A percentile compares a stretch with the other conserved stretches of the same genome.
These are phyloP conservation scores for Sugiyamaella smithiae DNA, from an alignment of 805 yeast species.

Conservation along the genomic window DNA sequence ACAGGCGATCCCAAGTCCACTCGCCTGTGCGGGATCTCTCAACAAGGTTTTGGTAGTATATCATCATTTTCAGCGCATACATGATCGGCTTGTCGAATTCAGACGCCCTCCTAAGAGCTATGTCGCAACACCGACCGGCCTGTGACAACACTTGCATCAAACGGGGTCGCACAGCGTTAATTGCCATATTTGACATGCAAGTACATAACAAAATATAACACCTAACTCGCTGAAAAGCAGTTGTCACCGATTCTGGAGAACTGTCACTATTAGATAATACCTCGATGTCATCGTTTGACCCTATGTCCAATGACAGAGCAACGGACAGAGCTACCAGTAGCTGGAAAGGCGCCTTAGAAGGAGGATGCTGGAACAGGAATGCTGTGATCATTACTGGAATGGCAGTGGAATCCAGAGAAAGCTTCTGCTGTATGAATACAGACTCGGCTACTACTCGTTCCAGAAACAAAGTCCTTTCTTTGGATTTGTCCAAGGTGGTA, in stretches of 20 bases:
- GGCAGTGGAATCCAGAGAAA: conserved; percentile 10
- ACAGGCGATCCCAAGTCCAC: not conserved
- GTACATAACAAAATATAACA: conserved; percentile 11
- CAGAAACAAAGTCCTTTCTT: conserved; percentile 14
- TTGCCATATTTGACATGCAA: conserved; percentile 22
- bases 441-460: conserved; percentile 18
- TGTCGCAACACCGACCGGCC: conserved; percentile 9
- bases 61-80: conserved; percentile 14
- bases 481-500: conserved; percentile 11
- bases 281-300: conserved; percentile 15
- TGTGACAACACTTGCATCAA: conserved; percentile 15
- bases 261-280: conserved; percentile 3
- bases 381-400: conserved; percentile 9
- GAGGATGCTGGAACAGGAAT: conserved; percentile 18
- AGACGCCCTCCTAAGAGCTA: not conserved
- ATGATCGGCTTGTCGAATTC: conserved; percentile 11
- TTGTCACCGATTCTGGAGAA: conserved; percentile 3
- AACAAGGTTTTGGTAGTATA: not conserved
- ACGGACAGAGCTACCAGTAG: conserved; percentile 21
- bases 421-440: not conserved
- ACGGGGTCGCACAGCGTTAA: conserved; percentile 17
- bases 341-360: conserved; percentile 20
- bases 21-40: not conserved
- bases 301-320: conserved; percentile 16
- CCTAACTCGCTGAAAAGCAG: conserved; percentile 10